Conservation (phyloP, 176 grass and related monocot species). For the Ensete glaucum region DNA sequence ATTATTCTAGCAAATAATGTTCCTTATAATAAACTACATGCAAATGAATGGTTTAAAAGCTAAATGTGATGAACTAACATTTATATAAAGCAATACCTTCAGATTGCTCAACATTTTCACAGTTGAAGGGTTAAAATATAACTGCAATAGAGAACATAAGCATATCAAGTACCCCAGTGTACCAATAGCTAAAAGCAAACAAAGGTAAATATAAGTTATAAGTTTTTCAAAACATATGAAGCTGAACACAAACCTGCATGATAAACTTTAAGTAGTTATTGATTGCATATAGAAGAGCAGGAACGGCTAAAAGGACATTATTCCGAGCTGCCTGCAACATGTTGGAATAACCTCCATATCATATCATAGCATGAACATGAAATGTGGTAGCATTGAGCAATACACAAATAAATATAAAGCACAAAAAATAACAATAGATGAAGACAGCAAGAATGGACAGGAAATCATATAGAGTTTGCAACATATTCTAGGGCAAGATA, state of each 20-base stretch:
- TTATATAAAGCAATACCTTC: constrained; percentile 9
- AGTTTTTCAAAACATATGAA: background rate
- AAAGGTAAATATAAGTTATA: background rate
- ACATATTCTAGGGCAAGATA: background rate
- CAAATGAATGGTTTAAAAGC: background rate
- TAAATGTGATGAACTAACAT: background rate
- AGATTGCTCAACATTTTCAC: constrained; percentile 24
- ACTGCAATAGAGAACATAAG: background rate
- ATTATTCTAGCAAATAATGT: background rate
- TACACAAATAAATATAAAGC: background rate
- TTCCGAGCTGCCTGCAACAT: constrained; percentile 20
- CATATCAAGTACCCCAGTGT: background rate
- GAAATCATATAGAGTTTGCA: background rate
- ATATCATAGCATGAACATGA: background rate
- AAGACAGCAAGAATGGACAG: background rate
- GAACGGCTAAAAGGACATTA: constrained; percentile 22
- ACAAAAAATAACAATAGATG: background rate
- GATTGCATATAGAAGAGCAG: constrained; percentile 18
- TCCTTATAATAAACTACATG: background rate
- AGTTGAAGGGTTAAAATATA: constrained; percentile 24
- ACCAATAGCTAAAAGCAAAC: background rate
- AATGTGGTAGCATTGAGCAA: too few relatives aligned
- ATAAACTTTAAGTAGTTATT: constrained; percentile 21
- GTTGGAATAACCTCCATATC: background rate
- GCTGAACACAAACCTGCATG: constrained; percentile 5